Conservation (phyloP, 2,329 filamentous ascomycete species). For the Alternaria sp. region DNA sequence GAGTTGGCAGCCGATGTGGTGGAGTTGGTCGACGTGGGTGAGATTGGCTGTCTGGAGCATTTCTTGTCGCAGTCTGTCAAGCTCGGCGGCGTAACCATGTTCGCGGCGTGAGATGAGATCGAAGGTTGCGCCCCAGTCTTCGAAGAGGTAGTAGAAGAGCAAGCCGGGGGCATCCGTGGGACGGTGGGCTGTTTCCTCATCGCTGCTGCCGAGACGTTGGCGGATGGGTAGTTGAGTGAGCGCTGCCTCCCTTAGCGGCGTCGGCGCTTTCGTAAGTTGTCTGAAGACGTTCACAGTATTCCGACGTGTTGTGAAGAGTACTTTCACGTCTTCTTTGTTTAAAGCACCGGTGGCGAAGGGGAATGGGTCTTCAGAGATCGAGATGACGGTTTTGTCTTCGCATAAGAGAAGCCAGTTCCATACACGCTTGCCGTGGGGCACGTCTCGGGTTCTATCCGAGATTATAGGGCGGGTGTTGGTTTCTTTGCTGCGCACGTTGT, state of each 20-base stretch:
- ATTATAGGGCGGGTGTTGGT: conserved; percentile 33
- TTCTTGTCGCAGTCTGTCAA: conserved; percentile 59
- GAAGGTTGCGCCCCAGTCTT: conserved; percentile 68
- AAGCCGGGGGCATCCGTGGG: conserved; percentile 63
- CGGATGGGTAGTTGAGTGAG: conserved; percentile 54
- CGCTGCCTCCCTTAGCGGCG: conserved; percentile 47
- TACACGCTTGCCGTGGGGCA: conserved; percentile 60
- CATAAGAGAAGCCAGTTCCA: conserved; percentile 78
- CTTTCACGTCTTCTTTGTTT: conserved; percentile 52
- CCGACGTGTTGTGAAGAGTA: conserved; percentile 59
- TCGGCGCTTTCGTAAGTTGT: conserved; percentile 64
- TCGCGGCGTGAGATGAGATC: conserved; percentile 60
- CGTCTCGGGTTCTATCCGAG: conserved; percentile 39
- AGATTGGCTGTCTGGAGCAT: conserved; percentile 61
- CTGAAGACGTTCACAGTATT: conserved; percentile 68
- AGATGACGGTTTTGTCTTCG: conserved; percentile 74
- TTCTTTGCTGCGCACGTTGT: conserved; percentile 47
- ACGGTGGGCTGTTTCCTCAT: conserved; percentile 55
- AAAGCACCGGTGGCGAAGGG: conserved; percentile 48
- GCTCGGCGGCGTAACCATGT: conserved; percentile 54
- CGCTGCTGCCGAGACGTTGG: conserved; percentile 52
- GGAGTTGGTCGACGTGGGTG: conserved; percentile 58
- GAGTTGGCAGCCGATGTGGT: conserved; percentile 66
- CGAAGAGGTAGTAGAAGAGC: conserved; percentile 71
- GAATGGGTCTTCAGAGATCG: conserved; percentile 68